Evolutionary conservation across 2,329 filamentous ascomycete genomes (phyloP), one percentile per base, ranked within the genome.

Genomic region (Escovopsis sp.): DNA sequence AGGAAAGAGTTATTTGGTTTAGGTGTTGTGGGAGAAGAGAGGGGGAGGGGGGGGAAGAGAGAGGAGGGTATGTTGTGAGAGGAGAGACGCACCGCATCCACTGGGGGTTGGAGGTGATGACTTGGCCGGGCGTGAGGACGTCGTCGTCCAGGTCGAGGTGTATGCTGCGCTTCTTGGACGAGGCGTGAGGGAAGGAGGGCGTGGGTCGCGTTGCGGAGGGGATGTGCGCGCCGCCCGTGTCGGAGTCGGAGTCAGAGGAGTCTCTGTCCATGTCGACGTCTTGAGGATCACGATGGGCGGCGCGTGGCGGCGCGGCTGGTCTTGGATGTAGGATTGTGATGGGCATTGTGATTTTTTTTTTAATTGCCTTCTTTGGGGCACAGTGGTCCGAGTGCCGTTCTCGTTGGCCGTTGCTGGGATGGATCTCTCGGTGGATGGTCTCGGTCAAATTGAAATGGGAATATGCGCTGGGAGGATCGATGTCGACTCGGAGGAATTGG

Each of bases 101-200:
- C 65, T 94, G 86, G n/a, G 85, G 71, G 57, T 94, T 86, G 44
- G 78, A 72, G 10, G 88, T 94, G 47, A 96, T 83, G 41, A 80
- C 62, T 53, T 92, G 82, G 50, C 88, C 90, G 1, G 88, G 88
- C 1, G 87, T 94, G 46, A 94, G 79, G 45, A 94, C 79, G 26
- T 68, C 61, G 48, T 59, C 48, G 39, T 50, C 48, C 19, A 8
- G 11, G 12, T 40, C 25, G 35, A 45, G 46, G 34, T 50, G 49
- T 34, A 53, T 48, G 25, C 55, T 52, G 36, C 60, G 56, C 47
- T 63, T 64, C 19, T 21, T 21, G 19, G 19, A 21, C 9, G 19
- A 21, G 29, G 54, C n/a, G n/a, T n/a, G n/a, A n/a, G n/a, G n/a
- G n/a, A n/a, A 39, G 12, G 56, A 56, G 31, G 55, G 50, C 62